Base-by-base conservation (phyloP, 139 green algal species). In the Chlamydomonas sp. region DNA sequence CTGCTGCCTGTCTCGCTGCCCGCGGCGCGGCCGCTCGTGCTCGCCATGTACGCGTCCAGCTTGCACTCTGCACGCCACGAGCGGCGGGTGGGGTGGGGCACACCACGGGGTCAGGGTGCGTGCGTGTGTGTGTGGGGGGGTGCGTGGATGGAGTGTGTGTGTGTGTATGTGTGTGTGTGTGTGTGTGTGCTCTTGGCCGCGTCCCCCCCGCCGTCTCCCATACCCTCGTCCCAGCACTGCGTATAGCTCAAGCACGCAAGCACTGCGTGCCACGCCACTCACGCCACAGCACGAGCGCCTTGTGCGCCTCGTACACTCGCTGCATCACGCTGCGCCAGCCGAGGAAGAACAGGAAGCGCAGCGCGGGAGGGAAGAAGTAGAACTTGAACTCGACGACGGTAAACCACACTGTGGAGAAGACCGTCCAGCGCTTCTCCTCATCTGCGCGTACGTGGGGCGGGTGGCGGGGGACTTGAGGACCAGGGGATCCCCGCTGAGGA, bases 371-470 rank as follows among this genome's bases (percentile, higher is more conserved):
- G 0, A 76, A 54, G 5, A 33, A 62, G 24, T 65, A 64, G 65
- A 74, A 87, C 28, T 73, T 70, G 22, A 68, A 48, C 64, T 79
- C 61, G 73, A 78, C 73, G n/a, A 80, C 58, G 2, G 80, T 48
- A 65, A 73, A 87, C 82, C 82, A 87, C 3, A 83, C 48, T 5
- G 65, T 83, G 30, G 71, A 81, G 38, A 87, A 83, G 20, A 84
- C 24, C 3, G 82, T 87, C 82, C 82, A 87, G 6, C 82, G 76
- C 76, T 76, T 80, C 69, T 87, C 82, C n/a, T 49, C 20, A n/a
- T 48, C 78, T 87, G 77, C 48, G 64, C 22, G 39, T 61, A n/a
- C n/a, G n/a, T n/a, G n/a, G n/a, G n/a, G n/a, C n/a, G n/a, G n/a
- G n/a, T n/a, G n/a, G n/a, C n/a, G n/a, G n/a, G n/a, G n/a, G n/a